Evolutionary conservation across 768 basidiomycete genomes (phyloP), one percentile per base, ranked within the genome.

Genomic region (Rhodotorula sphaerocarpa): DNA sequence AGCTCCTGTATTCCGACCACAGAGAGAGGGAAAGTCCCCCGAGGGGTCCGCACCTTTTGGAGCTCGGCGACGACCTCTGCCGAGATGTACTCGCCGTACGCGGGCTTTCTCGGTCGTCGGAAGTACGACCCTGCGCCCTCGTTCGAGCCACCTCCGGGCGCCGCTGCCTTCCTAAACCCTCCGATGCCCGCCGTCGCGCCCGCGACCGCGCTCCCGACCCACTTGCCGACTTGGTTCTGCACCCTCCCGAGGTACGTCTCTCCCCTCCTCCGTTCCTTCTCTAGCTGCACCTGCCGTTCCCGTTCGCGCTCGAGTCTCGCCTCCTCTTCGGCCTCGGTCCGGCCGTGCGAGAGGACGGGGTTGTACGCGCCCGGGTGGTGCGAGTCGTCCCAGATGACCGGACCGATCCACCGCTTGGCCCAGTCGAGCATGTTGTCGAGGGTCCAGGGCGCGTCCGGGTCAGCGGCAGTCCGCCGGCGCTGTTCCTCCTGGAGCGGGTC

Each of bases 21-120:
- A 18, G 53, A 41, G 25, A 31, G 36, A 34, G 16, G 15, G 9
- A n/a, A 33, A 18, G 27, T 21, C 11, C 3, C 25, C 36, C 23
- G 15, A n/a, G 3, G 15, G 2, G 3, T 11, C 18, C 58, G 34
- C 39, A 67, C 66, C 58, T 69, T 69, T 31, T 57, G 42, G 34
- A 69, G 39, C 60, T 69, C 64, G 5, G 68, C 68, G n/a, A 63
- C 55, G 10, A 63, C 63, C 47, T 69, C 68, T 25, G 57, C 68
- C 16, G 53, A 43, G 16, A 33, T 31, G 34, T 50, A 59, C 57
- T 69, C 64, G 12, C 68, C 68, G 45, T 51, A 5, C 30, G 30
- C 39, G 23, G 68, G 68, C 28, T 66, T 65, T 63, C 45, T 55
- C 59, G 39, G 36, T 36, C 59, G 43, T 36, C 53, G 55, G 57